Evolutionary conservation across 495 filamentous ascomycete species (phyloP).

Genomic region (Massariosphaeria phaeospora): DNA sequence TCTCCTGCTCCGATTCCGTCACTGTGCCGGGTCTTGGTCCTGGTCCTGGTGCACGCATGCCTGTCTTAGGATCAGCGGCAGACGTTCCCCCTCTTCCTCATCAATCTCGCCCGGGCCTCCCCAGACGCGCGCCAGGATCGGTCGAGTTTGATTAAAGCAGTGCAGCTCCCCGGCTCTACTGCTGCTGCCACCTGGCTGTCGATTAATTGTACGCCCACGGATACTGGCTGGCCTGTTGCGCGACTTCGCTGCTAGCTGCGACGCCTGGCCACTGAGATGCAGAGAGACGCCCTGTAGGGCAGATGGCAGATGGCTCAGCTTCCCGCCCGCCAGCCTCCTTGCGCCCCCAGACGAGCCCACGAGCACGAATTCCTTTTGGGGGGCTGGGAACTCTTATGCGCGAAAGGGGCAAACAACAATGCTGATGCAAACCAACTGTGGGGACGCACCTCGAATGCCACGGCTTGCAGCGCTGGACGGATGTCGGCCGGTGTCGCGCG

Average conservation of each 20-base stretch:
- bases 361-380: slow-evolving; percentile 5
- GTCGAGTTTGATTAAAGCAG: background rate
- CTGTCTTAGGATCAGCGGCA: background rate
- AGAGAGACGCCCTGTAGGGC: slow-evolving; percentile 23
- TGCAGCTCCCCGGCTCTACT: background rate
- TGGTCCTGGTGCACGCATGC: too few relatives aligned
- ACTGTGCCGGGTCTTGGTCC: too few relatives aligned
- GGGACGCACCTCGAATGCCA: background rate
- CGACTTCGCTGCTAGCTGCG: slow-evolving; percentile 25
- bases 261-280: slow-evolving; percentile 28
- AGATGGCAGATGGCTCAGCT: slow-evolving; percentile 23
- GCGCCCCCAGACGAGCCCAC: background rate
- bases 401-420: background rate
- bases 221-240: slow-evolving; percentile 17
- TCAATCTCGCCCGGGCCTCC: background rate
- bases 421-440: background rate
- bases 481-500: too few relatives aligned
- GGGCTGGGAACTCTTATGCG: slow-evolving; percentile 8
- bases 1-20: too few relatives aligned
- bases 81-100: background rate
- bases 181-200: background rate
- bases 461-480: too few relatives aligned
- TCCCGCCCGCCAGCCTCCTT: background rate
- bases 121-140: background rate
- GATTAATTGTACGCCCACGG: too few relatives aligned